Evolutionary conservation across 169 alveolate species (phyloP).

Genomic region (Plasmodium gonderi): DNA sequence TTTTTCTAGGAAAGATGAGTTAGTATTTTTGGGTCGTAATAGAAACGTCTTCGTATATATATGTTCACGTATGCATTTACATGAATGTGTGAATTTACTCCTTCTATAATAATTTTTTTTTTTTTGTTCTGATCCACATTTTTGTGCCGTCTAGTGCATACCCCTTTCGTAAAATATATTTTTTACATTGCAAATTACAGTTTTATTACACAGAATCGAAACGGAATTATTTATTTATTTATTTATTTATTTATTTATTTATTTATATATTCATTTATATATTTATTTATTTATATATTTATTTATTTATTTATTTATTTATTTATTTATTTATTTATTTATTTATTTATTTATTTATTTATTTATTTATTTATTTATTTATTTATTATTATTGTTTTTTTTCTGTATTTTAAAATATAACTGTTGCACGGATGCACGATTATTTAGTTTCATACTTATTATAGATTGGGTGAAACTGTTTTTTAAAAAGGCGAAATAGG

Average conservation of each 20-base stretch:
- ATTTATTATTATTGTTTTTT: no score
- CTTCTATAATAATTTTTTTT: not conserved
- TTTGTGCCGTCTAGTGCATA: constrained; percentile 13
- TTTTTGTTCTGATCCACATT: not conserved
- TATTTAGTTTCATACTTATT: not conserved
- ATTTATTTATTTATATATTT: no score
- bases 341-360: no score
- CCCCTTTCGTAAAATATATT: not conserved
- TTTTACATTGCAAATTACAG: not conserved
- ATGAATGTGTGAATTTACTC: not conserved
- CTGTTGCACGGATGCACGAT: not conserved
- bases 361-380: no score
- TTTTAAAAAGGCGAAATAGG: not conserved
- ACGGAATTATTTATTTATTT: not conserved
- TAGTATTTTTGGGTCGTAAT: not conserved
- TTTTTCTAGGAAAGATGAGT: not conserved
- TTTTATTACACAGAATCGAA: not conserved
- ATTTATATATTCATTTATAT: no score
- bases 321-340: no score
- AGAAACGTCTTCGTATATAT: not conserved
- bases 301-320: no score
- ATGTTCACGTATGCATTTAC: not conserved
- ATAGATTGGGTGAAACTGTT: not conserved
- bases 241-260: no score
- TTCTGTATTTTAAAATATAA: not conserved